A percentile compares a stretch with the other conserved stretches of the same genome.
These are phyloP conservation scores for Zymoseptoria tritici DNA, from an alignment of 2,329 filamentous ascomycete species.

Conservation along the genomic window DNA sequence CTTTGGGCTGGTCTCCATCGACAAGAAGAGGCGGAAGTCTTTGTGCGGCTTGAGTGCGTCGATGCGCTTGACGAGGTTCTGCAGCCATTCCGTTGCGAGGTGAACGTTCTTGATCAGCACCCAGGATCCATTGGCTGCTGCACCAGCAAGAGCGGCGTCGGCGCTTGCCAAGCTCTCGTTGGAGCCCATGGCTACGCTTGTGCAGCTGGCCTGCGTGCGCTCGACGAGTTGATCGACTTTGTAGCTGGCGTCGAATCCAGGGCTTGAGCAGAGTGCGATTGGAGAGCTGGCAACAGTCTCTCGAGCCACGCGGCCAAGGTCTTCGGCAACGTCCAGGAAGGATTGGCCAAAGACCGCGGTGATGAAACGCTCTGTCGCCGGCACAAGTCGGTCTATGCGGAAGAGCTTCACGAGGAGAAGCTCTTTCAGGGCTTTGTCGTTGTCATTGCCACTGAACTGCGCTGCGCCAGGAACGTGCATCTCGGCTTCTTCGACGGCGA, in stretches of 20 bases:
- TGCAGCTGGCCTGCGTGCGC: slow-evolving; percentile 71
- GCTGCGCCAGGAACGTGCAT: slow-evolving; percentile 71
- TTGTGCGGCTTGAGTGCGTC: slow-evolving; percentile 88
- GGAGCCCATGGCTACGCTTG: slow-evolving; percentile 98
- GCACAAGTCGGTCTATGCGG: slow-evolving; percentile 90
- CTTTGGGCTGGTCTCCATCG: slow-evolving; percentile 94
- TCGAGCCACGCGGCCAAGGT: slow-evolving; percentile 75
- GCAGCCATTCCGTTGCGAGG: slow-evolving; percentile 88
- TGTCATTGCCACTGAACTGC: slow-evolving; percentile 47
- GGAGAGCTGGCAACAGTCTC: slow-evolving; percentile 79
- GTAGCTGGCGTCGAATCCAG: slow-evolving; percentile 97
- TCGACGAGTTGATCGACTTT: slow-evolving; percentile 96
- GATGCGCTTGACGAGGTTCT: slow-evolving; percentile 94
- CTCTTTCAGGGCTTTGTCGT: slow-evolving; percentile 73
- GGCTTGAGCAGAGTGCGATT: slow-evolving; percentile 86
- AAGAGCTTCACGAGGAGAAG: slow-evolving; percentile 89
- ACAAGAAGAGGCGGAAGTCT: slow-evolving; percentile 91
- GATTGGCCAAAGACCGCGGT: slow-evolving; percentile 74
- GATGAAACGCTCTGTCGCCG: slow-evolving; percentile 85
- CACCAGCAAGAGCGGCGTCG: slow-evolving; percentile 90
- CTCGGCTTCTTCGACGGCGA: slow-evolving; percentile 79
- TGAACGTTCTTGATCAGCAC: slow-evolving; percentile 99
- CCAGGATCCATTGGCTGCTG: slow-evolving; percentile 87
- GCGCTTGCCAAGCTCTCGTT: slow-evolving; percentile 87
- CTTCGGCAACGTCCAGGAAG: slow-evolving; percentile 75